Percentiles rank a stretch among this genome's conserved stretches.
Conservation (phyloP, 78 protist species). For the Cavenderia fasciculata region DNA sequence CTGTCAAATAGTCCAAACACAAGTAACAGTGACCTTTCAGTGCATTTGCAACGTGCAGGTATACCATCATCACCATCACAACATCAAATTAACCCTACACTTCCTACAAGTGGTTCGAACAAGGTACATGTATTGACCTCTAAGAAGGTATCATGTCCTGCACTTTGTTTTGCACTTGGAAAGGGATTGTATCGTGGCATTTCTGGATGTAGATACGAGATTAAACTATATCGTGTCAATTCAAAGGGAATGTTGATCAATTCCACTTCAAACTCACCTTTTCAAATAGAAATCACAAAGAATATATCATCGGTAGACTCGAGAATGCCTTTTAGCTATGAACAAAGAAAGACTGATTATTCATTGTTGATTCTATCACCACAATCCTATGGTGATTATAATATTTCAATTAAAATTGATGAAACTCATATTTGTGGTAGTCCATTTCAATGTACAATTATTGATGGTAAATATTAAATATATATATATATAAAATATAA, state of each 20-base stretch:
- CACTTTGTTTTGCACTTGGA: constrained; percentile 60
- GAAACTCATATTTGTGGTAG: constrained; percentile 54
- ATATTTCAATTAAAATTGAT: constrained; percentile 47
- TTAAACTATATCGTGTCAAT: constrained; percentile 65
- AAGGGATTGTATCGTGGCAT: constrained; percentile 72
- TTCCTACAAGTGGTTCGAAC: neutral
- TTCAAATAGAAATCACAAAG: constrained; percentile 42
- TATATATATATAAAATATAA: neutral
- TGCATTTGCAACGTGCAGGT: too few species aligned
- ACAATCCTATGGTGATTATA: constrained; percentile 38
- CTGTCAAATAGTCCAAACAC: too few species aligned
- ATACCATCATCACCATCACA: too few species aligned
- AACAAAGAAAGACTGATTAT: constrained; percentile 34
- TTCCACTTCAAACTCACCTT: constrained; percentile 12
- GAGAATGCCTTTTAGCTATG: constrained; percentile 53
- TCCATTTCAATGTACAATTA: constrained; percentile 60
- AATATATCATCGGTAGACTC: constrained; percentile 17
- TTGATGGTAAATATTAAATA: constrained; percentile 15
- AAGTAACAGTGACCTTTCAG: too few species aligned
- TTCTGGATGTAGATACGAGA: constrained; percentile 33
- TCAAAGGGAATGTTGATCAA: constrained; percentile 26
- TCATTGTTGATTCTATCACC: constrained; percentile 38
- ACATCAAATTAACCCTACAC: too few species aligned
- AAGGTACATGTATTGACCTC: constrained; percentile 12
- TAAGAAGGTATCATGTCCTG: constrained; percentile 10